These are phyloP conservation scores for Xylariaceae sp. DNA, from an alignment of 2,329 filamentous ascomycete genomes.

Conservation along the genomic window DNA sequence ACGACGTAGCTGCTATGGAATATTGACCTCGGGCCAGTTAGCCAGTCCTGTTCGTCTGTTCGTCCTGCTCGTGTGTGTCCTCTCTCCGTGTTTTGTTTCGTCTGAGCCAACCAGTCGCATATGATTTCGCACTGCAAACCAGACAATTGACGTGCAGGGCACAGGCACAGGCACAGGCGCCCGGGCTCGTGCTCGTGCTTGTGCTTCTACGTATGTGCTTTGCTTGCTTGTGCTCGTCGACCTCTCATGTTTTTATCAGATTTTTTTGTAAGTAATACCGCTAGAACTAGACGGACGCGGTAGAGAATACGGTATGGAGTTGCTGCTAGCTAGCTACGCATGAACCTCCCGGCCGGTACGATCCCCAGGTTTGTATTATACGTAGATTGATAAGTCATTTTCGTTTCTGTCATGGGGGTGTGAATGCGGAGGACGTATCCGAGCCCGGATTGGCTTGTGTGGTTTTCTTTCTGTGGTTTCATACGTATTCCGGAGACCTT, in stretches of 20 bases:
- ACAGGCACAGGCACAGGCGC: constrained; percentile 12
- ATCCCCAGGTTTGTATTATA: constrained; percentile 1
- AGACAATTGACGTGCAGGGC: constrained; percentile 27
- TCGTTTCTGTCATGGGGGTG: neutral
- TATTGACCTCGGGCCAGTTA: neutral
- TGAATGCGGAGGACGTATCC: constrained; percentile 3
- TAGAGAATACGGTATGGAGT: neutral
- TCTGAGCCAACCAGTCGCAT: constrained; percentile 20
- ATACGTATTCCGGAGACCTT: no score
- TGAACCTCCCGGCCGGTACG: constrained; percentile 14
- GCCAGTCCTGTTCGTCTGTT: neutral
- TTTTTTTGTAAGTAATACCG: neutral
- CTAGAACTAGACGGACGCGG: neutral
- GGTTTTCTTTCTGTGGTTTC: no score
- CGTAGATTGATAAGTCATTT: neutral
- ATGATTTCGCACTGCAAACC: constrained; percentile 11
- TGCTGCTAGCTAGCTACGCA: neutral
- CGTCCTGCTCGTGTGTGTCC: neutral
- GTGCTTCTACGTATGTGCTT: neutral
- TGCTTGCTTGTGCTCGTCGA: neutral
- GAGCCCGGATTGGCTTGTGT: neutral
- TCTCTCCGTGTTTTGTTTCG: constrained; percentile 13
- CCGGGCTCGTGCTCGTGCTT: no score
- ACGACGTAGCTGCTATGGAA: neutral
- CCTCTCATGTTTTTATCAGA: neutral